Evolutionary conservation across 768 basidiomycete species (phyloP).

Genomic region (Mycena galericulata): DNA sequence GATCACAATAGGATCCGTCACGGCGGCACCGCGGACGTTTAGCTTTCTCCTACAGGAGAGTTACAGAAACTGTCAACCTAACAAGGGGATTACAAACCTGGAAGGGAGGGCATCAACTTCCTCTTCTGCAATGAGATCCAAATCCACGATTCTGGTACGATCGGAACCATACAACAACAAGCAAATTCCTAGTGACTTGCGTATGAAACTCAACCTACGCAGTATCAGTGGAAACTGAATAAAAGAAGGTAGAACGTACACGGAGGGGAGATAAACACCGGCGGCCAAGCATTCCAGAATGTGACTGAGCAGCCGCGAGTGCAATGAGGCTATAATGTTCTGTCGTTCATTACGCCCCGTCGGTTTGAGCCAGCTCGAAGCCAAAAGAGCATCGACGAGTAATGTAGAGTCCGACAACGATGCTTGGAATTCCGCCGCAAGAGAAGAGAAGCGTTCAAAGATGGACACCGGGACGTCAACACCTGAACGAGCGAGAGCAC

Average conservation of each 20-base stretch:
- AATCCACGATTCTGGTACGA: slow-evolving; percentile 55
- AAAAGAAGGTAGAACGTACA: slow-evolving; percentile 49
- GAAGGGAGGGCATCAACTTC: slow-evolving; percentile 67
- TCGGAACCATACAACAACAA: slow-evolving; percentile 78
- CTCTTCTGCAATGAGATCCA: slow-evolving; percentile 59
- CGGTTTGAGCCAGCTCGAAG: slow-evolving; percentile 72
- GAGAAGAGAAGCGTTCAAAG: slow-evolving; percentile 60
- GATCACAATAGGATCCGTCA: slow-evolving; percentile 71
- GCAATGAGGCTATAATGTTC: slow-evolving; percentile 59
- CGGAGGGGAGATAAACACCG: slow-evolving; percentile 42
- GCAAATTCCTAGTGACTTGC: slow-evolving; percentile 70
- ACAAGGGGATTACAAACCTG: slow-evolving; percentile 54
- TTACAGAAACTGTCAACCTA: slow-evolving; percentile 4
- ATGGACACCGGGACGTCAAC: slow-evolving; percentile 68
- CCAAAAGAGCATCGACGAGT: slow-evolving; percentile 65
- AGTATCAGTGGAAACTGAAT: slow-evolving; percentile 6
- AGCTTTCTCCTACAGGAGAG: slow-evolving; percentile 58
- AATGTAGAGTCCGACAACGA: slow-evolving; percentile 59
- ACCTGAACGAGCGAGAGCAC: slow-evolving; percentile 71
- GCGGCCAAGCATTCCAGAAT: slow-evolving; percentile 53
- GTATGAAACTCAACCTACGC: slow-evolving; percentile 63
- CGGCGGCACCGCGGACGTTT: slow-evolving; percentile 52
- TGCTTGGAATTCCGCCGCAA: slow-evolving; percentile 52
- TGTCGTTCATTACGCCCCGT: slow-evolving; percentile 72
- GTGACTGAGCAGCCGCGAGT: slow-evolving; percentile 54